phyloP scores from a whole-genome alignment of 768 basidiomycete species.

The Inosperma sp. region DNA sequence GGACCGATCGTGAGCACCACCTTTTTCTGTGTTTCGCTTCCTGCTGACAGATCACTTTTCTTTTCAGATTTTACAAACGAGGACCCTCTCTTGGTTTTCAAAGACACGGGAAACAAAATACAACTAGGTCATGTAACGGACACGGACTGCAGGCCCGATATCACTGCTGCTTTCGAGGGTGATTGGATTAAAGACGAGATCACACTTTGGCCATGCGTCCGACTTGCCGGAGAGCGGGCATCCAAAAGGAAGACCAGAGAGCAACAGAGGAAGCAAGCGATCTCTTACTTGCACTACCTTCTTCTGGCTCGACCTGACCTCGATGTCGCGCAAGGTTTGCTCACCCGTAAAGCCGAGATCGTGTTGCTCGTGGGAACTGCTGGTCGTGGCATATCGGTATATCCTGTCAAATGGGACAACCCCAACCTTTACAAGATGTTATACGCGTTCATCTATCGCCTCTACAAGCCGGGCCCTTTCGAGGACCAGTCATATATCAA shows the following conservation, averaged over 20 bases:
- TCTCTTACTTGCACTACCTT: no score
- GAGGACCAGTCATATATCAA: background rate
- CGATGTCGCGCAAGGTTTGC: background rate
- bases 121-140: conserved; percentile 1
- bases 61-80: background rate
- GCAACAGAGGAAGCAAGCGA: no score
- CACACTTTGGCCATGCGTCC: no score
- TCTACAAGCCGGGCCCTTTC: background rate
- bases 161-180: no score
- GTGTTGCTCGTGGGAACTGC: background rate
- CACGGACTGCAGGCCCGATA: background rate
- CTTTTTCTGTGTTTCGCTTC: background rate
- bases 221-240: no score
- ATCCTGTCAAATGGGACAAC: background rate
- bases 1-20: background rate
- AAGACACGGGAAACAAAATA: background rate
- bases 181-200: no score
- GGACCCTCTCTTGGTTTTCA: background rate
- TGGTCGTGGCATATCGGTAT: background rate
- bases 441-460: background rate
- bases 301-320: no score
- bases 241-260: no score
- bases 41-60: background rate
- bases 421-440: background rate
- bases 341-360: background rate